These are phyloP conservation scores for Phialophora chinensis DNA, from an alignment of 2,329 filamentous ascomycete genomes.

Conservation along the genomic window DNA sequence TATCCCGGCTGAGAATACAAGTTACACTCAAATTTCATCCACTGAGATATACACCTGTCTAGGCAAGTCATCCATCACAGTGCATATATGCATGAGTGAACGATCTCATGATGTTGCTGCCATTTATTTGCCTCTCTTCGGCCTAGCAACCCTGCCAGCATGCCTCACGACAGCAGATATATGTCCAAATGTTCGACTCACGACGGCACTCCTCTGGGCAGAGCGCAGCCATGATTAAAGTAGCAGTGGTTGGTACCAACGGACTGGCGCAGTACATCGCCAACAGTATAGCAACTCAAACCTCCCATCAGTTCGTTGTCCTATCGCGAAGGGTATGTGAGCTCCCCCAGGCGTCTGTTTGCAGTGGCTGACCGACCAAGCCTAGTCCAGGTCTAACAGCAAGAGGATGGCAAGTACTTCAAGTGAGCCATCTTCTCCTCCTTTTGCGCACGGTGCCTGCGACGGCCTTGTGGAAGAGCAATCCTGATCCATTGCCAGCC, in stretches of 20 bases:
- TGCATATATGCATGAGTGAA: constrained; percentile 22
- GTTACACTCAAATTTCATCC: constrained; percentile 14
- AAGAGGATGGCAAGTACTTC: constrained; percentile 66
- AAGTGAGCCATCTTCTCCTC: constrained; percentile 39
- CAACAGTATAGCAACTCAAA: constrained; percentile 64
- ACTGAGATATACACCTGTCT: constrained; percentile 21
- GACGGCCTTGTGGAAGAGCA: not conserved
- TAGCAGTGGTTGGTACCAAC: constrained; percentile 67
- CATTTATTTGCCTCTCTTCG: constrained; percentile 27
- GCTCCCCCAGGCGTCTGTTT: not conserved
- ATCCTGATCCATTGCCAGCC: not conserved
- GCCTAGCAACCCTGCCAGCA: constrained; percentile 15
- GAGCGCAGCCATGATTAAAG: constrained; percentile 57
- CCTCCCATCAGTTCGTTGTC: constrained; percentile 72
- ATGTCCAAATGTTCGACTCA: constrained; percentile 25
- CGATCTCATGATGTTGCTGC: constrained; percentile 19
- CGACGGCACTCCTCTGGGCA: constrained; percentile 13
- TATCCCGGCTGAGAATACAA: constrained; percentile 20
- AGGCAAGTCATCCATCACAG: constrained; percentile 25
- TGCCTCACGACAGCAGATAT: constrained; percentile 23
- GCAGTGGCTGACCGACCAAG: constrained; percentile 38
- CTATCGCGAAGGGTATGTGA: constrained; percentile 61
- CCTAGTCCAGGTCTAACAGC: constrained; percentile 46
- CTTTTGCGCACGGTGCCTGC: not conserved
- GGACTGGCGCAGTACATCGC: constrained; percentile 65